A percentile compares a stretch with the other conserved stretches of the same genome.
These are phyloP conservation scores for Linderina pennispora DNA, from an alignment of 192 early-diverging fungal genomes.

Conservation along the genomic window DNA sequence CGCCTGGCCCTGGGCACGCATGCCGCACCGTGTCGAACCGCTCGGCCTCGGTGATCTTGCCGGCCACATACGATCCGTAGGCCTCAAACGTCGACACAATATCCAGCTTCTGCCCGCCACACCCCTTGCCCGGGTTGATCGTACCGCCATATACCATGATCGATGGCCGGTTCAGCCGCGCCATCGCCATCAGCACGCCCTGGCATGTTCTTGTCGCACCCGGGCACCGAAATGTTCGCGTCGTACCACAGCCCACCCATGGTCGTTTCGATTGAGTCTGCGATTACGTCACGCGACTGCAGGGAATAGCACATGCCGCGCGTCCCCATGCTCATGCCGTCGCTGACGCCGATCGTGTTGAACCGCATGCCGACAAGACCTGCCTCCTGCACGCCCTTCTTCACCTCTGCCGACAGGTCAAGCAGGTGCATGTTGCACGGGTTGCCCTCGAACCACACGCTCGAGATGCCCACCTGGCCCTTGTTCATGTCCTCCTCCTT, in stretches of 20 bases:
- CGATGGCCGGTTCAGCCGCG: slow-evolving; percentile 90
- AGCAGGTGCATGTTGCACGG: slow-evolving; percentile 99
- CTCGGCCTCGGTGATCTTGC: slow-evolving; percentile 83
- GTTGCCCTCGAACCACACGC: slow-evolving; percentile 99
- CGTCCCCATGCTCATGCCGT: slow-evolving; percentile 98
- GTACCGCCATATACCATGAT: slow-evolving; percentile 99
- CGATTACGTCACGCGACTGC: slow-evolving; percentile 96
- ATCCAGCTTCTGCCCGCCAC: slow-evolving; percentile 67
- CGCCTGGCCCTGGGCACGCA: slow-evolving; percentile 85
- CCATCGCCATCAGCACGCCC: slow-evolving; percentile 96
- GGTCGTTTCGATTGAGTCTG: slow-evolving; percentile 98
- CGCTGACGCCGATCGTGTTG: slow-evolving; percentile 97
- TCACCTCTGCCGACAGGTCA: slow-evolving; percentile 82
- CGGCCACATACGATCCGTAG: slow-evolving; percentile 90
- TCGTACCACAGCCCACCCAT: slow-evolving; percentile 99
- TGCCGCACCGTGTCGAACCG: slow-evolving; percentile 66
- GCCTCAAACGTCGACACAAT: slow-evolving; percentile 96
- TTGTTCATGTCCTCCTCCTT: slow-evolving; percentile 72
- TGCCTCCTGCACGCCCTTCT: slow-evolving; percentile 85
- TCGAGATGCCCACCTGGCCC: slow-evolving; percentile 94
- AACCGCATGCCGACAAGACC: slow-evolving; percentile 93
- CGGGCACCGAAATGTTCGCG: slow-evolving; percentile 95
- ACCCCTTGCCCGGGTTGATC: slow-evolving; percentile 69
- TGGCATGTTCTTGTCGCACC: slow-evolving; percentile 98
- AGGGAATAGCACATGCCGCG: slow-evolving; percentile 95